Evolutionary conservation across 441 rosid genomes (phyloP), one percentile per base, ranked within the genome.

Genomic region (Eutrema salsugineum): DNA sequence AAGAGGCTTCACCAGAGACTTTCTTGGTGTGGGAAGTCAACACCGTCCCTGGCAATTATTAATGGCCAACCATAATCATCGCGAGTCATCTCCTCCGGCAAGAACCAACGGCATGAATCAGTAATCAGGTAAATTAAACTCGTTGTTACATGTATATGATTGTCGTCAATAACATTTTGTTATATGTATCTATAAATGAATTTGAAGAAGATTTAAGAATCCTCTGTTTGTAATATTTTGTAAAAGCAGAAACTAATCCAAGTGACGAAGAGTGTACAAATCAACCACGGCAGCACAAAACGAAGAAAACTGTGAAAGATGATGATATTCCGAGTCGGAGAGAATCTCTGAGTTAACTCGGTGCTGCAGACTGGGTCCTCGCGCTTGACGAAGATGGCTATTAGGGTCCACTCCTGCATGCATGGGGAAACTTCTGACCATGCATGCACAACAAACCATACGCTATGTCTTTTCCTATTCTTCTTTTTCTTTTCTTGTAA

Each of bases 1-100:
- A 62, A 85, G 87, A 72, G 83, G 85, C 57, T 77, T 84, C 73
- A 90, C 96, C 0, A 76, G 90, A 72, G 96, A 90, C 70, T 90
- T 90, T 74, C 88, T 90, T 49, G 91, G 93, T 0, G 93, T 90
- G 40, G 93, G 93, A 53, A 75, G 70, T 68, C 70, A 75, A 38
- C 63, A 75, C 6, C 60, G 32, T 30, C 15, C 57, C 63, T 56
- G 79, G 79, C 70, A 70, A 38, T 19, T 69, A 40, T 19, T 73
- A 30, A 69, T 55, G 79, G 43, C 30, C 6, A 75, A 75, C 58
- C 65, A 15, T 75, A 44, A 53, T 53, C 28, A 59, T 33, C 50
- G 67, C 32, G 32, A 50, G 62, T 42, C 16, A 14, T 39, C 78
- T 35, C 43, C 63, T 28, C 35, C 66, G 12, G 14, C 53, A 35